These are phyloP conservation scores for Tagetes patula DNA, from an alignment of 129 eudicot genomes.

Conservation along the genomic window DNA sequence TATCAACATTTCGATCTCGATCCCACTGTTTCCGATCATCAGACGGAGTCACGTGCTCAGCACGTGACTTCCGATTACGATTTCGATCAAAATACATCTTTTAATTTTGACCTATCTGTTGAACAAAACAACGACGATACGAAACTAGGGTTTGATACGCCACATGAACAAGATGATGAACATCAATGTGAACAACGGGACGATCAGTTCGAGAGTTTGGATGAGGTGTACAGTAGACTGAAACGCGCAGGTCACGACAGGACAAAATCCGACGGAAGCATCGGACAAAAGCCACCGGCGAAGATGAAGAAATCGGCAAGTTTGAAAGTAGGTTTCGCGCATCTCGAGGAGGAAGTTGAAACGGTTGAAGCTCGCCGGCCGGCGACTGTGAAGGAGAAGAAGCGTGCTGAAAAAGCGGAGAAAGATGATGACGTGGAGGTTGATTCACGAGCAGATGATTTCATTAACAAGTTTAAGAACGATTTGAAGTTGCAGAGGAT, in stretches of 20 bases:
- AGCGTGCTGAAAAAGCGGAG: slow-evolving; percentile 15
- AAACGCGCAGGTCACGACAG: slow-evolving; percentile 33
- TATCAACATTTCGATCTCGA: slow-evolving; percentile 39
- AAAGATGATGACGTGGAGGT: slow-evolving; percentile 62
- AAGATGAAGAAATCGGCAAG: slow-evolving; percentile 85
- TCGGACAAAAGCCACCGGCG: slow-evolving; percentile 45
- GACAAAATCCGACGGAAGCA: slow-evolving; percentile 63
- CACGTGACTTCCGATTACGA: no score
- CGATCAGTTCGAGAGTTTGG: slow-evolving; percentile 44
- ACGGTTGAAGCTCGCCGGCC: slow-evolving; percentile 67
- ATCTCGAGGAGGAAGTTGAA: slow-evolving; percentile 44
- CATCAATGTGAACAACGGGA: no score
- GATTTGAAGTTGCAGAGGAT: slow-evolving; percentile 83
- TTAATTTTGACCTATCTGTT: slow-evolving; percentile 9
- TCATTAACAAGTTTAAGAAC: slow-evolving; percentile 75
- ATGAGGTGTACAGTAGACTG: slow-evolving; percentile 69
- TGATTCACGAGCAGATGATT: slow-evolving; percentile 80
- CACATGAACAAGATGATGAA: slow-evolving; percentile 15
- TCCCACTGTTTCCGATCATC: slow-evolving; percentile 3
- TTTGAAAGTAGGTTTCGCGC: slow-evolving; percentile 56
- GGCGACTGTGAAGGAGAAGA: slow-evolving; percentile 56
- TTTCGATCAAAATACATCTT: no score
- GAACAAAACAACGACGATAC: no score
- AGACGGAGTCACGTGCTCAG: no score
- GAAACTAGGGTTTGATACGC: slow-evolving; percentile 17